Percentiles rank a stretch among this genome's conserved stretches.
Evolutionary conservation across 306 rosid species (phyloP).

Genomic region (Luffa acutangula): DNA sequence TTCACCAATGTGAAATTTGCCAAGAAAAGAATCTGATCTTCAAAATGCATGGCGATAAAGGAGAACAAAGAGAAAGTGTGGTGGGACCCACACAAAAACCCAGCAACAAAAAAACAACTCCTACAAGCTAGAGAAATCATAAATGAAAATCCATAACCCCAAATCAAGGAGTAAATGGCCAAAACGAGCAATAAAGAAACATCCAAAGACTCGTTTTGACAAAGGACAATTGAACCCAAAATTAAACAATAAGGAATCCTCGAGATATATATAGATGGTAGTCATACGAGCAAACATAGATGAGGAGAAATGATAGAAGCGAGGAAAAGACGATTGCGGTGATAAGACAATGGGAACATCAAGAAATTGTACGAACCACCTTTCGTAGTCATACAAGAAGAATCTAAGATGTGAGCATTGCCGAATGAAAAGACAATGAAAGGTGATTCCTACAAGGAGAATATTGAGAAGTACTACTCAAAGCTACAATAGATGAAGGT

Average conservation of each 20-base stretch:
- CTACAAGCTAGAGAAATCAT: neutral
- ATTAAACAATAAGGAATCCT: neutral
- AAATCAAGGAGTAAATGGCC: neutral
- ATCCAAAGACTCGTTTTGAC: neutral
- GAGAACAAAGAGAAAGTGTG: neutral
- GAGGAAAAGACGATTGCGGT: neutral
- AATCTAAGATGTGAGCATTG: neutral
- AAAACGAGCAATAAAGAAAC: neutral
- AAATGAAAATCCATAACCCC: neutral
- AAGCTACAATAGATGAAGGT: neutral
- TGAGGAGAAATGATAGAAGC: neutral
- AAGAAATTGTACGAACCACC: neutral
- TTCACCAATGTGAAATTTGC: neutral
- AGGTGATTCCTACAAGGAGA: neutral
- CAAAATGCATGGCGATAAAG: neutral
- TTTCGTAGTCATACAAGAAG: neutral
- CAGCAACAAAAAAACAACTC: neutral
- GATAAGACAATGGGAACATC: neutral
- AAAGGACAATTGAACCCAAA: neutral
- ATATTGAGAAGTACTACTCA: neutral
- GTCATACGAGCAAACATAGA: neutral
- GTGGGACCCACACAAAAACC: neutral
- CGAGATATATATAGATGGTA: neutral
- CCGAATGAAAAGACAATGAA: neutral
- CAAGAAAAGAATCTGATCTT: neutral